Percentiles rank a stretch among this genome's conserved stretches.
Evolutionary conservation across 1,284 basidiomycete genomes (phyloP).

Genomic region (Naganishia sp.): DNA sequence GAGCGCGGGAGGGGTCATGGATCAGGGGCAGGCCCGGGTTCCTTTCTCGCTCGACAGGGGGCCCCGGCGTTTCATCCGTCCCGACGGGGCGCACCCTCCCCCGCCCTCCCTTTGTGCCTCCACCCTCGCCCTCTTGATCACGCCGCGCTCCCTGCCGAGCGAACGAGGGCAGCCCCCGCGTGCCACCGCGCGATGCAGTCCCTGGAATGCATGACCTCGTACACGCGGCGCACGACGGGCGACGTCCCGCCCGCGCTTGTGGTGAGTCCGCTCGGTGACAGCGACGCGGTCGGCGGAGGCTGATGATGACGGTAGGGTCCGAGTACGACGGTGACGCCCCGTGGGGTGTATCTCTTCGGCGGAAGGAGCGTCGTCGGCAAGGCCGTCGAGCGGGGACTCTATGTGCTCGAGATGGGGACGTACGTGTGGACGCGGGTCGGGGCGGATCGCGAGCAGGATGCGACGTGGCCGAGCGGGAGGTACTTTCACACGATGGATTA

Average conservation of each 20-base stretch:
- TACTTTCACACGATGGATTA: slow-evolving; percentile 91
- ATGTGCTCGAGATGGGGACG: slow-evolving; percentile 69
- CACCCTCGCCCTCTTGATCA: too few relatives aligned
- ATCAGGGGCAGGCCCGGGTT: too few relatives aligned
- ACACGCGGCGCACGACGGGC: slow-evolving; percentile 75
- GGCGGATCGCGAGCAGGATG: background rate
- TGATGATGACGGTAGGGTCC: slow-evolving; percentile 21
- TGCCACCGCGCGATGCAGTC: slow-evolving; percentile 3
- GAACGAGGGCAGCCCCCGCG: too few relatives aligned
- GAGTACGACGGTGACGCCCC: slow-evolving; percentile 49
- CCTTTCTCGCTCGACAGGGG: too few relatives aligned
- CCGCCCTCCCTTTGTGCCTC: too few relatives aligned
- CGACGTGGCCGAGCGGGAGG: slow-evolving; percentile 62
- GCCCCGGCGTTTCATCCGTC: too few relatives aligned
- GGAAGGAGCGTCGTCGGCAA: slow-evolving; percentile 82
- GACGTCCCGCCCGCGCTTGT: slow-evolving; percentile 86
- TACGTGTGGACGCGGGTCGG: slow-evolving; percentile 73
- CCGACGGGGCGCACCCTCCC: too few relatives aligned
- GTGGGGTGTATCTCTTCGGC: slow-evolving; percentile 61
- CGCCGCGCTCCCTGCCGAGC: too few relatives aligned
- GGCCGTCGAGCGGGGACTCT: background rate
- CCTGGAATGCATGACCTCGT: slow-evolving; percentile 71
- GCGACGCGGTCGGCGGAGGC: background rate
- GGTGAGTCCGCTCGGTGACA: slow-evolving; percentile 57
- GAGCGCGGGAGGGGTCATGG: too few relatives aligned